These are phyloP conservation scores for Mucor indicus DNA, from an alignment of 371 early-diverging fungal genomes.

Conservation along the genomic window DNA sequence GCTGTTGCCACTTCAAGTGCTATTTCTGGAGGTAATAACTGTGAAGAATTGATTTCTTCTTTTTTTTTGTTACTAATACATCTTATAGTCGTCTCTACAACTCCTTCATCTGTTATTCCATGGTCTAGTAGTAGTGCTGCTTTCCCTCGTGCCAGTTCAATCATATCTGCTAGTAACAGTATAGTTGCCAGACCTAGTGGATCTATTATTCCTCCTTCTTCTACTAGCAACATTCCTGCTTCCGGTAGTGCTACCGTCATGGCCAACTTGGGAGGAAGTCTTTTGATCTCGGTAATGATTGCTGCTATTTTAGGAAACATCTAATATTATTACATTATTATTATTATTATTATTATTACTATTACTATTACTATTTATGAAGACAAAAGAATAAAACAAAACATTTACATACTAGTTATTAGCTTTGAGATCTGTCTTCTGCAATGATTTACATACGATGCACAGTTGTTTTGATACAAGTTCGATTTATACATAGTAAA, in stretches of 20 bases:
- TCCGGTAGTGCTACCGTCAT: not conserved
- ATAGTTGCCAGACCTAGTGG: constrained; percentile 12
- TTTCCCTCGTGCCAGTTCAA: constrained; percentile 1
- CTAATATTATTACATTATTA: too few relatives aligned
- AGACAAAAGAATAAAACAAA: too few relatives aligned
- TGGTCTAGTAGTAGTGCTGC: constrained; percentile 11
- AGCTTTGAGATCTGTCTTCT: too few relatives aligned
- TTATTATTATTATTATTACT: too few relatives aligned
- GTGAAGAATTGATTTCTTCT: too few relatives aligned
- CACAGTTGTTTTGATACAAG: too few relatives aligned
- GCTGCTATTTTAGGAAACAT: constrained; percentile 12
- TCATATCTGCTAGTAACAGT: not conserved
- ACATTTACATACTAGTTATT: too few relatives aligned
- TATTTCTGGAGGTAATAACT: not conserved
- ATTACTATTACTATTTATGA: too few relatives aligned
- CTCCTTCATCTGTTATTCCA: constrained; percentile 6
- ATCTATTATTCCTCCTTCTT: constrained; percentile 5
- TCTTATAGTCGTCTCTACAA: constrained; percentile 1
- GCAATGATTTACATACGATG: too few relatives aligned
- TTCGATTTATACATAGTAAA: too few relatives aligned
- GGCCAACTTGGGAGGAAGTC: not conserved
- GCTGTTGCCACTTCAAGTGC: not conserved
- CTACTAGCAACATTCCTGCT: not conserved
- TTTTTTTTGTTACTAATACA: not conserved
- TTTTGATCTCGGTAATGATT: constrained; percentile 7